Evolutionary conservation across 1,284 basidiomycete species (phyloP).

Genomic region (Agroathelia rolfsii): DNA sequence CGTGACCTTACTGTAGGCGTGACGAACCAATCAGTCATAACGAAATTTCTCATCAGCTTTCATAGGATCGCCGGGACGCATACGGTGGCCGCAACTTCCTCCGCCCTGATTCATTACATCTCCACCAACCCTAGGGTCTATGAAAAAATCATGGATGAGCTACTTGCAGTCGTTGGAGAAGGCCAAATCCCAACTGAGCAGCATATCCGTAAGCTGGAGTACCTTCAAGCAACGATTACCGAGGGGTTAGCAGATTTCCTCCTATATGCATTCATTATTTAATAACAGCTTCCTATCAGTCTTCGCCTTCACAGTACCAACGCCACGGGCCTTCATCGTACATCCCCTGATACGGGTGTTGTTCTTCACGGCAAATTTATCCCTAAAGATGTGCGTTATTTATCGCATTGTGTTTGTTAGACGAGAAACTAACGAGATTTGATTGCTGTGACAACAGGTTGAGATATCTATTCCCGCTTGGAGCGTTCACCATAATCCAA

Average conservation of each 20-base stretch:
- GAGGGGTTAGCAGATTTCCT: conserved; percentile 18
- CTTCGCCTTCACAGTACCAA: conserved; percentile 21
- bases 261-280: neutral
- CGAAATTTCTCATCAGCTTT: neutral
- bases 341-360: conserved; percentile 17
- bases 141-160: conserved; percentile 13
- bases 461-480: conserved; percentile 28
- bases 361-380: conserved; percentile 16
- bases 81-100: conserved; percentile 22
- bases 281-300: conserved; percentile 9
- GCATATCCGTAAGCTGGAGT: conserved; percentile 21
- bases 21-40: conserved; percentile 5
- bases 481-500: conserved; percentile 34
- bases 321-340: conserved; percentile 22
- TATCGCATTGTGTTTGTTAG: neutral
- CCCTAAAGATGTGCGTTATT: conserved; percentile 17
- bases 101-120: conserved; percentile 18
- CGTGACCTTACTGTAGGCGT: conserved; percentile 20
- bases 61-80: conserved; percentile 26
- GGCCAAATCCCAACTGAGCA: conserved; percentile 13
- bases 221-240: conserved; percentile 23
- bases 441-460: conserved; percentile 16
- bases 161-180: conserved; percentile 13
- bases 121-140: conserved; percentile 16
- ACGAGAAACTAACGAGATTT: conserved; percentile 4